Conservation (phyloP, 2,329 filamentous ascomycete genomes). For the Huntiella abstrusa region DNA sequence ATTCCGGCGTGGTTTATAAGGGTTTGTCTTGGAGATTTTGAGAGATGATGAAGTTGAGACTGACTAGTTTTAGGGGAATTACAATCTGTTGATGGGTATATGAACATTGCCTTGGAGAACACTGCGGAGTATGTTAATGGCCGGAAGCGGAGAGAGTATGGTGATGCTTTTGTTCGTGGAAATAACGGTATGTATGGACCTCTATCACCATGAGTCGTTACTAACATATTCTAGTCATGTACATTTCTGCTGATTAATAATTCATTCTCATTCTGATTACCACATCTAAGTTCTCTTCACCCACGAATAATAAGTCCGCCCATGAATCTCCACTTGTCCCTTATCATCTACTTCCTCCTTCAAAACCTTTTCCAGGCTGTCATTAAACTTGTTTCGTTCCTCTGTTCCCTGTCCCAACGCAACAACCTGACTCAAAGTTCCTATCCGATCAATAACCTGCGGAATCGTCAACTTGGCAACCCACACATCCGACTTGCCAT, state of each 20-base stretch:
- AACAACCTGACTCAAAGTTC: slow-evolving; percentile 49
- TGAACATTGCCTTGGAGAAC: slow-evolving; percentile 98
- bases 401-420: slow-evolving; percentile 29
- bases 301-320: slow-evolving; percentile 45
- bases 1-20: slow-evolving; percentile 97
- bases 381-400: slow-evolving; percentile 28
- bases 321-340: slow-evolving; percentile 46
- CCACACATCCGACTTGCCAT: slow-evolving; percentile 36
- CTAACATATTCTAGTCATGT: slow-evolving; percentile 38
- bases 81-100: slow-evolving; percentile 95
- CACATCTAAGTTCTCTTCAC: slow-evolving; percentile 26
- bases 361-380: slow-evolving; percentile 34
- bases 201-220: neutral
- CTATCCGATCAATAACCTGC: slow-evolving; percentile 42
- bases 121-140: slow-evolving; percentile 84
- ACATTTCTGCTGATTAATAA: slow-evolving; percentile 44
- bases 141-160: slow-evolving; percentile 62
- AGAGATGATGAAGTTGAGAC: neutral
- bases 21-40: slow-evolving; percentile 32
- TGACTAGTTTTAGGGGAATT: slow-evolving; percentile 49
- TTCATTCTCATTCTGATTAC: no score
- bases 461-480: slow-evolving; percentile 38
- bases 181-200: slow-evolving; percentile 59
- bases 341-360: slow-evolving; percentile 36
- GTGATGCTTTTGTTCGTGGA: slow-evolving; percentile 86